Evolutionary conservation across 352 stramenopile species (phyloP).

Genomic region (Phytophthora sp.): DNA sequence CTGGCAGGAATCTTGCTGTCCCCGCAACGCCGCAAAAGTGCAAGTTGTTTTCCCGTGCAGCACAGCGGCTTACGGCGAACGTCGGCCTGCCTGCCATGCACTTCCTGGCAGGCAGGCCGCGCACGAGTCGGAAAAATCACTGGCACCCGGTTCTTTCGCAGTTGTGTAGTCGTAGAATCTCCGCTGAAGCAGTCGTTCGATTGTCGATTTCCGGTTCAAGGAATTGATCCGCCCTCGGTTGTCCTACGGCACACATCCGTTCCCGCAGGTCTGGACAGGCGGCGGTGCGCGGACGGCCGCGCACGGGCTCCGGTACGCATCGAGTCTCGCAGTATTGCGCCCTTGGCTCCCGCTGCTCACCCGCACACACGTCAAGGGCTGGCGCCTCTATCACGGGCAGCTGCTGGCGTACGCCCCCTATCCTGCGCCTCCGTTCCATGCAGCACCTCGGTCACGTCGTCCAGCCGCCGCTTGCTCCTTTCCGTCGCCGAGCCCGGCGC

Average conservation of each 20-base stretch:
- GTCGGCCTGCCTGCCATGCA: no score
- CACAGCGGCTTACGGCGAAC: slow-evolving; percentile 13
- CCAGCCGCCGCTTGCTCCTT: slow-evolving; percentile 10
- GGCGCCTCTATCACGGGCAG: slow-evolving; percentile 33
- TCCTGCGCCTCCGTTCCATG: slow-evolving; percentile 25
- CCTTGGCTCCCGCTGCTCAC: slow-evolving; percentile 1
- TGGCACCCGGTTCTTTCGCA: slow-evolving; percentile 8
- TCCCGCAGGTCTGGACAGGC: background rate
- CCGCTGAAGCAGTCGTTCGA: slow-evolving; percentile 18
- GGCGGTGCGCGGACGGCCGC: background rate
- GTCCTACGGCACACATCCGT: slow-evolving; percentile 21
- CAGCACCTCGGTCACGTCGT: slow-evolving; percentile 24
- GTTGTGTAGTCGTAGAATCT: slow-evolving; percentile 22
- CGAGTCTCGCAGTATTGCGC: slow-evolving; percentile 1
- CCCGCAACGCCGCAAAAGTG: slow-evolving; percentile 19
- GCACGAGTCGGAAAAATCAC: slow-evolving; percentile 24
- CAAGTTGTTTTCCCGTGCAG: slow-evolving; percentile 18
- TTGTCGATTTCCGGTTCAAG: slow-evolving; percentile 21
- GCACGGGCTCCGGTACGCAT: slow-evolving; percentile 17
- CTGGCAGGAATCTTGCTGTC: slow-evolving; percentile 17
- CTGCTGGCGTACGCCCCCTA: slow-evolving; percentile 21
- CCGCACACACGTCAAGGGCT: slow-evolving; percentile 9
- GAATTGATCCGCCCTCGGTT: slow-evolving; percentile 11
- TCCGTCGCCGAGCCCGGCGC: no score
- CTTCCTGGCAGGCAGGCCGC: no score